Evolutionary conservation across 2,329 filamentous ascomycete species (phyloP).

Genomic region (Fusarium albosuccineum): DNA sequence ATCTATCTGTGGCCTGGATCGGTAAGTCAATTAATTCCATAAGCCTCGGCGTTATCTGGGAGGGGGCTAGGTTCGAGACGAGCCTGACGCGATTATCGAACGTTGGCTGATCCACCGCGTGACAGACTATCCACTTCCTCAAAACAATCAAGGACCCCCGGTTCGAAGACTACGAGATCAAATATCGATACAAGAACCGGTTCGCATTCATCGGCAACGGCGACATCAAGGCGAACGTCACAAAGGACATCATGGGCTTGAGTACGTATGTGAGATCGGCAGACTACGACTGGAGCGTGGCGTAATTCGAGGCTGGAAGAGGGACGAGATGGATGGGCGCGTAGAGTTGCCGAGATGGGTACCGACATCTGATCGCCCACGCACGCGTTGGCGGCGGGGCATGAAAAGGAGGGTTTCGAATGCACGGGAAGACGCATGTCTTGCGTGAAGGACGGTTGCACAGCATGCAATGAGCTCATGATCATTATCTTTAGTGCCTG

Average conservation of each 20-base stretch:
- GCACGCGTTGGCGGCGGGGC: constrained; percentile 1
- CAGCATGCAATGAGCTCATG: constrained; percentile 5
- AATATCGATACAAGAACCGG: constrained; percentile 52
- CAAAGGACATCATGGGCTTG: constrained; percentile 55
- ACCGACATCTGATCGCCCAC: constrained; percentile 1
- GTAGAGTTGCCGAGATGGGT: constrained; percentile 7
- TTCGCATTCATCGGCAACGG: constrained; percentile 58
- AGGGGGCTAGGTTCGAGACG: not conserved
- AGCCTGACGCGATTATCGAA: not conserved
- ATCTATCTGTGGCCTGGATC: constrained; percentile 51
- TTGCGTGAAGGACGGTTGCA: constrained; percentile 5
- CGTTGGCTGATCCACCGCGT: not conserved
- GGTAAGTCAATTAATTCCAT: constrained; percentile 41
- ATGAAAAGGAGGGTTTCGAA: constrained; percentile 1
- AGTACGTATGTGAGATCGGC: constrained; percentile 59
- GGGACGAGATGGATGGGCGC: not conserved
- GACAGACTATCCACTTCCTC: constrained; percentile 53
- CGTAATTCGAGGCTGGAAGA: constrained; percentile 37
- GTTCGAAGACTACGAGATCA: constrained; percentile 50
- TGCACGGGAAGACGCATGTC: constrained; percentile 7
- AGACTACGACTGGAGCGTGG: constrained; percentile 60
- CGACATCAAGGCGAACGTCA: constrained; percentile 58
- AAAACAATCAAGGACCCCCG: constrained; percentile 53
- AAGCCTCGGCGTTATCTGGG: not conserved
- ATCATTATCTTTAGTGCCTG: not conserved